Evolutionary conservation across 2,329 filamentous ascomycete species (phyloP), one percentile per base, ranked within the genome.

Genomic region (Hypoxylon sp.): DNA sequence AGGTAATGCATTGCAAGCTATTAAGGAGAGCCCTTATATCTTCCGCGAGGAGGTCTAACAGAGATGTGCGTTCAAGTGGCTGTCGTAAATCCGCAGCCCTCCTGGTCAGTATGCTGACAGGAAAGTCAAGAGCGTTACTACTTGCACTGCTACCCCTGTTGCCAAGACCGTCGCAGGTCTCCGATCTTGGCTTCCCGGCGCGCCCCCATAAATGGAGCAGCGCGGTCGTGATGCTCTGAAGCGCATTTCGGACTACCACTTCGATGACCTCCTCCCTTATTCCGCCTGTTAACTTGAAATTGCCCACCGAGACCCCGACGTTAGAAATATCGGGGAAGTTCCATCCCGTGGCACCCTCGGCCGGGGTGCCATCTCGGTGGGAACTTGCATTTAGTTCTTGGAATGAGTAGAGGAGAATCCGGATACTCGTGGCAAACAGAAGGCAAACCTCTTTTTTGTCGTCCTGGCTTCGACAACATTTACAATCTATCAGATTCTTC

Each of bases 391-490:
- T 59, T 11, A 61, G 39, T 17, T 63, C 51, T 44, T 58, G 53
- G 27, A 66, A 47, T 8, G 29, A 27, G 6, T 58, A 66, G 4
- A 73, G 62, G 11, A 73, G 61, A 29, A 67, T 67, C 11, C 68
- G 64, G 24, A 73, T 69, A 44, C 63, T 71, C 53, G 69, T 65
- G 19, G 68, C 68, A 47, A 71, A 71, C 15, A 72, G 55, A 3
- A 69, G 63, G 21, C 70, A 65, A 10, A 68, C 62, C 19, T 73
- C 62, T 35, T 60, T 62, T 35, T 72, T 64, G 10, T 70, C 62
- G 13, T 56, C 64, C 46, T 70, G 52, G 8, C 47, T 58, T 46
- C 47, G 39, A 47, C 53, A 56, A n/a, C 37, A 6, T 3, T 11
- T 15, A 24, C 39, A 56, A 21, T 47, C 39, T 39, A 56, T 56